Percentiles rank a stretch among this genome's conserved stretches.
Conservation (phyloP, 495 filamentous ascomycete species). For the Daldinia bambusicola region DNA sequence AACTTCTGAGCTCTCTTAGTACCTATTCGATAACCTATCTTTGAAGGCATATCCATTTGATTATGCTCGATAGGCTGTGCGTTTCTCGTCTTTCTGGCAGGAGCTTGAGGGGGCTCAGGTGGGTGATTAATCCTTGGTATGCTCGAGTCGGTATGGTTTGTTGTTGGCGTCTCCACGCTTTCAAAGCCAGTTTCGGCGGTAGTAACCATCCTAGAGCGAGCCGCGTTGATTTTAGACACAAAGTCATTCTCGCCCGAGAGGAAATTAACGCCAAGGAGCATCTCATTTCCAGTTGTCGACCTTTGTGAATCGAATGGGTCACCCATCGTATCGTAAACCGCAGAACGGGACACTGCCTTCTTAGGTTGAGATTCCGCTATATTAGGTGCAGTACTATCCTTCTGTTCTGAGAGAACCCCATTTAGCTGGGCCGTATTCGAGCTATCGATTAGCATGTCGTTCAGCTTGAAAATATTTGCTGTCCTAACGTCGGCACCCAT, state of each 20-base stretch:
- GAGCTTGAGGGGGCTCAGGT: constrained; percentile 74
- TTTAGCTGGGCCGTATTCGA: constrained; percentile 47
- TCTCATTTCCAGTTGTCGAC: constrained; percentile 50
- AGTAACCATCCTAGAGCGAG: constrained; percentile 49
- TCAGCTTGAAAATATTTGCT: constrained; percentile 86
- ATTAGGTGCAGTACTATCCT: constrained; percentile 37
- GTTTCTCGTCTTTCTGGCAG: constrained; percentile 68
- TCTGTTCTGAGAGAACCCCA: constrained; percentile 45
- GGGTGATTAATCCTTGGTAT: constrained; percentile 47
- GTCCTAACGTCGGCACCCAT: constrained; percentile 80
- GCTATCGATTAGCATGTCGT: constrained; percentile 54
- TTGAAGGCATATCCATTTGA: constrained; percentile 71
- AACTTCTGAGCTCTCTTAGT: constrained; percentile 62
- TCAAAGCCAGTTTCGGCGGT: constrained; percentile 43
- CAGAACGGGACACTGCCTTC: constrained; percentile 50
- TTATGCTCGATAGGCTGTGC: constrained; percentile 63
- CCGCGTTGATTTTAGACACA: constrained; percentile 54
- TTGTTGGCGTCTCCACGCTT: constrained; percentile 55
- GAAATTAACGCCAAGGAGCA: constrained; percentile 47
- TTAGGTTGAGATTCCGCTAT: constrained; percentile 50
- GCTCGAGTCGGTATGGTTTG: constrained; percentile 49
- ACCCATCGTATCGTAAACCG: constrained; percentile 47
- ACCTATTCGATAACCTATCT: constrained; percentile 65
- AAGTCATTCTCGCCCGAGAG: constrained; percentile 55
- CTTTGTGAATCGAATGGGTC: constrained; percentile 59